A percentile compares a stretch with the other conserved stretches of the same genome.
Conservation (phyloP, 768 basidiomycete species). For the Kwoniella sp. region DNA sequence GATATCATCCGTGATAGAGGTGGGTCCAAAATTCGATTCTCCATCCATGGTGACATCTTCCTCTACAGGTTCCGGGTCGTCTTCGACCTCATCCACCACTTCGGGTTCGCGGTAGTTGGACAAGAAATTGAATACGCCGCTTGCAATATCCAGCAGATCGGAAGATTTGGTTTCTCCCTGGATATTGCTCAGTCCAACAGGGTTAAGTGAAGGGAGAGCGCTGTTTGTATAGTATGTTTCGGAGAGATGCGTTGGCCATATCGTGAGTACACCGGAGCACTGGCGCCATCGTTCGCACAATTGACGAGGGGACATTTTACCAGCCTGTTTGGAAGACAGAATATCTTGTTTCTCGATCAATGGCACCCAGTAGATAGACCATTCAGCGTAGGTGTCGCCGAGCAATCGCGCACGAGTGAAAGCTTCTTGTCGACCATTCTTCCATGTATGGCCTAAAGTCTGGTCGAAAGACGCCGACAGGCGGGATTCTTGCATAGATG, state of each 20-base stretch:
- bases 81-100: constrained; percentile 11
- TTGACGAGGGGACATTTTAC: constrained; percentile 19
- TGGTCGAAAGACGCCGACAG: constrained; percentile 15
- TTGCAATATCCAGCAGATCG: constrained; percentile 18
- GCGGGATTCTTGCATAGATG: constrained; percentile 3
- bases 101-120: constrained; percentile 25
- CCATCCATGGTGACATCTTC: constrained; percentile 20
- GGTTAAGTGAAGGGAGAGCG: not conserved
- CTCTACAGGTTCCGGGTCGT: constrained; percentile 8
- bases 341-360: not conserved
- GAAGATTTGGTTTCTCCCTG: not conserved
- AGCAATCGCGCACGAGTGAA: not conserved
- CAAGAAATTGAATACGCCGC: constrained; percentile 23
- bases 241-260: constrained; percentile 29
- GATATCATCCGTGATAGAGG: not conserved
- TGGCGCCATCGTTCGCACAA: constrained; percentile 16
- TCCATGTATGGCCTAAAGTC: constrained; percentile 18
- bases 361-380: constrained; percentile 28
- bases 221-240: not conserved
- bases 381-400: constrained; percentile 13
- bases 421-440: constrained; percentile 3
- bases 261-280: constrained; percentile 18
- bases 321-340: not conserved
- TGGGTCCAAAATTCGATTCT: constrained; percentile 10
- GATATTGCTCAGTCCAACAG: not conserved